phyloP scores from a whole-genome alignment of 2,329 filamentous ascomycete genomes.

The Calonectria pseudoreteaudii region DNA sequence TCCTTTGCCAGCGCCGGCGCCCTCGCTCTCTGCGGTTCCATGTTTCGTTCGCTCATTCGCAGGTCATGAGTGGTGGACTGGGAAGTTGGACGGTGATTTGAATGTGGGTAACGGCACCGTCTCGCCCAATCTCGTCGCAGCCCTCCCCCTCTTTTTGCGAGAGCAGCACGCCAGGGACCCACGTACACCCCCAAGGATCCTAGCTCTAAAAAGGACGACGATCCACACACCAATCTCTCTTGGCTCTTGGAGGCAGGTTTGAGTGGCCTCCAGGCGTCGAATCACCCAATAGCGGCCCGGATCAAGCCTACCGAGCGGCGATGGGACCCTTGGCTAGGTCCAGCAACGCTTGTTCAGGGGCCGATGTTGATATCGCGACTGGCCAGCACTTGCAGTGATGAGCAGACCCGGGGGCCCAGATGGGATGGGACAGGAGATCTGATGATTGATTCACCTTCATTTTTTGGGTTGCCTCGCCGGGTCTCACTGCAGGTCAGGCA shows the following conservation, averaged over 20 bases:
- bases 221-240: constrained; percentile 30
- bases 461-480: neutral
- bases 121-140: constrained; percentile 22
- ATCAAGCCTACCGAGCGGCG: constrained; percentile 9
- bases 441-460: neutral
- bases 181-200: constrained; percentile 17
- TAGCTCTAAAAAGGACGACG: neutral
- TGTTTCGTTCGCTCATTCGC: constrained; percentile 9
- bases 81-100: constrained; percentile 11
- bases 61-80: constrained; percentile 17
- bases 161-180: neutral
- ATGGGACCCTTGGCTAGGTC: neutral
- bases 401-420: neutral
- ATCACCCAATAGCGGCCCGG: constrained; percentile 20
- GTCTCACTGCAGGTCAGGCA: neutral
- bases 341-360: constrained; percentile 25
- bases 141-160: constrained; percentile 20
- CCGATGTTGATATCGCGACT: constrained; percentile 5
- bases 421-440: constrained; percentile 4
- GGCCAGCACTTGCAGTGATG: constrained; percentile 4
- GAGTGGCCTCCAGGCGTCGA: constrained; percentile 12
- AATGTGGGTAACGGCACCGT: constrained; percentile 17
- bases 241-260: neutral
- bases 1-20: constrained; percentile 7
- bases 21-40: neutral